Conservation (phyloP, 495 filamentous ascomycete genomes). For the Filosporella fistucella region DNA sequence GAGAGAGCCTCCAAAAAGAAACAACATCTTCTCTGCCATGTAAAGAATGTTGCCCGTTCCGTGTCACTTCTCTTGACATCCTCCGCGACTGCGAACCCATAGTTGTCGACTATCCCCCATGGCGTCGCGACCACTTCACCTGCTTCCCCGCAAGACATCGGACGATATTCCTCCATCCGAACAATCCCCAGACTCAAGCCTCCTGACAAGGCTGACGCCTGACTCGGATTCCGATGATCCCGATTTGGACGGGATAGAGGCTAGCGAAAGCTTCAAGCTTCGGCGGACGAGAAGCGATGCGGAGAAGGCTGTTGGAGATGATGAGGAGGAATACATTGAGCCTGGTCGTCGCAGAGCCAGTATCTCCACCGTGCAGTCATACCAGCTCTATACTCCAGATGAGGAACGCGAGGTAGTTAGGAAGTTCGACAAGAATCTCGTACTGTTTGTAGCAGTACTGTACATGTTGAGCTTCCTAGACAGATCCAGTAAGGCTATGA, state of each 20-base stretch:
- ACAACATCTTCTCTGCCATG: too few species aligned
- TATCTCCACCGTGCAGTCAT: constrained; percentile 40
- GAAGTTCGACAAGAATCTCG: constrained; percentile 71
- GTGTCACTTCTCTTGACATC: too few species aligned
- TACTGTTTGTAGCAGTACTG: constrained; percentile 73
- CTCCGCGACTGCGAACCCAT: too few species aligned
- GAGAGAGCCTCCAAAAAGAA: too few species aligned
- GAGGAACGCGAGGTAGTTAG: constrained; percentile 69
- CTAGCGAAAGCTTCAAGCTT: constrained; percentile 18
- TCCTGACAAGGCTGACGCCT: constrained; percentile 17
- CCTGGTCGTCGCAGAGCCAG: constrained; percentile 25
- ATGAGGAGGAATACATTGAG: constrained; percentile 14
- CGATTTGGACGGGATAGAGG: constrained; percentile 15
- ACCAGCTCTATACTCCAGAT: constrained; percentile 64
- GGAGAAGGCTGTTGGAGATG: constrained; percentile 16
- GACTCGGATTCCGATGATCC: constrained; percentile 23
- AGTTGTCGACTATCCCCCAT: not conserved
- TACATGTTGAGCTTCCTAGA: constrained; percentile 82
- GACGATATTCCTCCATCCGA: constrained; percentile 11
- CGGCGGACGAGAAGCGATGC: constrained; percentile 2
- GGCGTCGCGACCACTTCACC: not conserved
- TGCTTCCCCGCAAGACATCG: not conserved
- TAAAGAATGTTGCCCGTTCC: too few species aligned
- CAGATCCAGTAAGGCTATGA: constrained; percentile 57
- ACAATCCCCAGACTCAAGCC: constrained; percentile 21